Evolutionary conservation across 2,329 filamentous ascomycete genomes (phyloP).

Genomic region (Immersiporthe knoxdaviesiana): DNA sequence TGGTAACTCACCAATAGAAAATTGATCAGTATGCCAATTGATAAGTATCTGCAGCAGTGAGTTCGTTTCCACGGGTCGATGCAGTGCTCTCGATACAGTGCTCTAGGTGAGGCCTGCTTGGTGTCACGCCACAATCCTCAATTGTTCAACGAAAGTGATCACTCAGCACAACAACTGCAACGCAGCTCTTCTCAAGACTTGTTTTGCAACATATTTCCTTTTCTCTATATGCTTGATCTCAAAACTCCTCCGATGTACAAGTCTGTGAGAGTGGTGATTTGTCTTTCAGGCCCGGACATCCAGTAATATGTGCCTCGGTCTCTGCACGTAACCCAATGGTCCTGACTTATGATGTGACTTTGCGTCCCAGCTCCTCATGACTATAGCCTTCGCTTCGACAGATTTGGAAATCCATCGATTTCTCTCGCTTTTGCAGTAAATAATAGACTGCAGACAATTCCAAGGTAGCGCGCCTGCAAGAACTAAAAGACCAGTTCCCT

Average conservation of each 20-base stretch:
- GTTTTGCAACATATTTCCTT: not conserved
- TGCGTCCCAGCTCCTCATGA: not conserved
- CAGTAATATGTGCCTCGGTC: not conserved
- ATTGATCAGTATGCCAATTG: too few species aligned
- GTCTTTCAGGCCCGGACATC: not conserved
- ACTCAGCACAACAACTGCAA: not conserved
- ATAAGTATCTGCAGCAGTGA: not conserved
- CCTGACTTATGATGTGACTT: not conserved
- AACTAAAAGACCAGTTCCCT: not conserved
- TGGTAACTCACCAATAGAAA: too few species aligned
- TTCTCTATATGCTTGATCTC: not conserved
- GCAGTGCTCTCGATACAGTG: not conserved
- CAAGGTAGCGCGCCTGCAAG: not conserved
- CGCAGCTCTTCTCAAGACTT: not conserved
- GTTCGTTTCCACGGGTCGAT: not conserved
- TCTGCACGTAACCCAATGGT: not conserved
- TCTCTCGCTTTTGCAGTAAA: not conserved
- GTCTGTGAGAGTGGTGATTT: constrained; percentile 14
- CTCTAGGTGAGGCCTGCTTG: not conserved
- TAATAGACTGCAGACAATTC: not conserved
- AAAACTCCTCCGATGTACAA: not conserved
- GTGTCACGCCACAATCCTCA: not conserved
- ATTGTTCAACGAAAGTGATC: not conserved
- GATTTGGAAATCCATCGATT: not conserved
- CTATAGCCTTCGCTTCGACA: not conserved